phyloP scores from a whole-genome alignment of 495 filamentous ascomycete genomes.

The Ramalina intermedia region DNA sequence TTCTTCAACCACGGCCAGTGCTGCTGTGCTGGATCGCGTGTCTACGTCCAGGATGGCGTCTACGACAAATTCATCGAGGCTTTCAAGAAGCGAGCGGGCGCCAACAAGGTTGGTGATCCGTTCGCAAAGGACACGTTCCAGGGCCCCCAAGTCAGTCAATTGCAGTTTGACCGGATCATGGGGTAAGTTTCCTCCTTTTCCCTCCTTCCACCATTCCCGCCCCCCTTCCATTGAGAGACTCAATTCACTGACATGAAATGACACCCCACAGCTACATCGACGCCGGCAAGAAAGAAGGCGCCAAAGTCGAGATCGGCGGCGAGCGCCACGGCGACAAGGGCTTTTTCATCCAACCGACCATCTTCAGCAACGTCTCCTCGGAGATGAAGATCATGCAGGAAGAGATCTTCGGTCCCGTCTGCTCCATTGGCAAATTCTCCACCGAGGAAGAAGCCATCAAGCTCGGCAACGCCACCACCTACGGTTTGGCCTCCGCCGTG shows the following conservation, averaged over 20 bases:
- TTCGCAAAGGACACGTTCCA: constrained; percentile 85
- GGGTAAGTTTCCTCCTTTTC: constrained; percentile 24
- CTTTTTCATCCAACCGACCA: constrained; percentile 96
- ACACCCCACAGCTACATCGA: constrained; percentile 56
- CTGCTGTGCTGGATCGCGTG: constrained; percentile 91
- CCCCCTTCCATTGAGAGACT: neutral
- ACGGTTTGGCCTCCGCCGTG: constrained; percentile 74
- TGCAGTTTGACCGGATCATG: constrained; percentile 98
- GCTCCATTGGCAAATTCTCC: constrained; percentile 88
- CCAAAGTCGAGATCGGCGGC: constrained; percentile 73
- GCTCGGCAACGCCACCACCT: constrained; percentile 67
- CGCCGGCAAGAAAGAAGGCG: constrained; percentile 73
- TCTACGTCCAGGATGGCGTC: constrained; percentile 91
- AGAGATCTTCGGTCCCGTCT: constrained; percentile 96
- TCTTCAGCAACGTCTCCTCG: constrained; percentile 76
- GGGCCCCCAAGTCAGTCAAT: constrained; percentile 86
- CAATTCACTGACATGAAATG: neutral
- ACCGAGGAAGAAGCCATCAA: constrained; percentile 72
- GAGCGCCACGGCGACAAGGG: constrained; percentile 78
- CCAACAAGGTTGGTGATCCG: constrained; percentile 87
- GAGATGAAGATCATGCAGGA: constrained; percentile 99
- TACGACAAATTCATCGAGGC: constrained; percentile 84
- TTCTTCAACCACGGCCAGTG: constrained; percentile 98
- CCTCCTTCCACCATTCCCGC: neutral
- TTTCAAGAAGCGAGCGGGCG: constrained; percentile 72